Conservation (phyloP, 352 stramenopile genomes). For the Phytophthora chlamydospora region DNA sequence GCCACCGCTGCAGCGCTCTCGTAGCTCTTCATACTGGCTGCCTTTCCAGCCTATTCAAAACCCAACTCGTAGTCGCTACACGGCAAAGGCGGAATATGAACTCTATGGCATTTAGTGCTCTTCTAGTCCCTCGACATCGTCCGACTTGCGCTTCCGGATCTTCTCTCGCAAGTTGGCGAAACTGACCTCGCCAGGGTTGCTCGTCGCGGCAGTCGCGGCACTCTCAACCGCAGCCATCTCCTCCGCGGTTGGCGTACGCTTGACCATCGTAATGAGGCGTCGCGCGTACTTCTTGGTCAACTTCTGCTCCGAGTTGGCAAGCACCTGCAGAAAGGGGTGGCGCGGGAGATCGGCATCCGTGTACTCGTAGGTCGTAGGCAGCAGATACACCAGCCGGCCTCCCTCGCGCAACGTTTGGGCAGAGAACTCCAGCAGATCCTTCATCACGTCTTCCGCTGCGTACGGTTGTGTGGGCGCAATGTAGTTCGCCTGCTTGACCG, state of each 20-base stretch:
- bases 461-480: slow-evolving; percentile 97
- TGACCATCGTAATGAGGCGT: slow-evolving; percentile 89
- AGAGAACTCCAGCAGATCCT: slow-evolving; percentile 94
- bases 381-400: slow-evolving; percentile 86
- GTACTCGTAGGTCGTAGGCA: slow-evolving; percentile 87
- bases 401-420: slow-evolving; percentile 74
- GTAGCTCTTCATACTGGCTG: slow-evolving; percentile 21
- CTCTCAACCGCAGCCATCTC: slow-evolving; percentile 18
- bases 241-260: slow-evolving; percentile 39
- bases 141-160: slow-evolving; percentile 73
- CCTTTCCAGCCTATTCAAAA: slow-evolving; percentile 29
- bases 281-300: slow-evolving; percentile 87
- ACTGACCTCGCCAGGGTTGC: slow-evolving; percentile 49
- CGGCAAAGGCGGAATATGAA: neutral
- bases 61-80: slow-evolving; percentile 12
- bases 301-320: slow-evolving; percentile 86
- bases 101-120: slow-evolving; percentile 14
- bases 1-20: neutral
- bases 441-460: slow-evolving; percentile 96
- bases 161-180: slow-evolving; percentile 79
- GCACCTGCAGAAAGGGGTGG: slow-evolving; percentile 68
- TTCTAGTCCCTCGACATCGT: slow-evolving; percentile 36
- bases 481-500: slow-evolving; percentile 87
- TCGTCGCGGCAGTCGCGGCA: slow-evolving; percentile 21
- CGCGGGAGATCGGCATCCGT: slow-evolving; percentile 78